These are phyloP conservation scores for Echites panduratus DNA, from an alignment of 257 asterid species.

Conservation along the genomic window DNA sequence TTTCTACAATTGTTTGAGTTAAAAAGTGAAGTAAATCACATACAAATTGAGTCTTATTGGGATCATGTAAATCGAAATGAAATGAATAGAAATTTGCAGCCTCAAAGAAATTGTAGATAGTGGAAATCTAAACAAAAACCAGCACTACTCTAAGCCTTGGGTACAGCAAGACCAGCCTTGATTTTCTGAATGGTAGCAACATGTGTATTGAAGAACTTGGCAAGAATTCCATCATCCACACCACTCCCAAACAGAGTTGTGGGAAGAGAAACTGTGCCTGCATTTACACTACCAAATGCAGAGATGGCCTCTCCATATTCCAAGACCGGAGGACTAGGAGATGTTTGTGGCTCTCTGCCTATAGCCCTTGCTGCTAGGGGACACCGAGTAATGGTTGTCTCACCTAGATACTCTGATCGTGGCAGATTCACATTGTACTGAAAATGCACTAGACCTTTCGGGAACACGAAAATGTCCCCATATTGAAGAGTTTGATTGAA, in stretches of 20 bases:
- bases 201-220: conserved; percentile 17
- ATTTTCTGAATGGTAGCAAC: too few relatives aligned
- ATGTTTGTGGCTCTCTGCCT: conserved; percentile 97
- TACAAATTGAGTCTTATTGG: too few relatives aligned
- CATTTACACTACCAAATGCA: conserved; percentile 28
- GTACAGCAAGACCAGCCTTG: too few relatives aligned
- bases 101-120: too few relatives aligned
- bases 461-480: conserved; percentile 1
- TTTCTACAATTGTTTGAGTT: too few relatives aligned
- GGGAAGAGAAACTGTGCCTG: conserved; percentile 23
- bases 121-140: not conserved
- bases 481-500: too few relatives aligned
- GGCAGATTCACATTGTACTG: conserved; percentile 20
- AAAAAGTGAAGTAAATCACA: too few relatives aligned
- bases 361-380: conserved; percentile 80
- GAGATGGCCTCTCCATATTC: conserved; percentile 79
- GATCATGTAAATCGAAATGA: too few relatives aligned
- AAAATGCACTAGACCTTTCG: conserved; percentile 5
- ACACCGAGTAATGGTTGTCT: conserved; percentile 94
- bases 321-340: conserved; percentile 97
- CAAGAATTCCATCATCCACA: conserved; percentile 17
- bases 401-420: conserved; percentile 73
- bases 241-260: conserved; percentile 12
- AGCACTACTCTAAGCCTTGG: not conserved
- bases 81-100: too few relatives aligned